phyloP scores from a whole-genome alignment of 768 basidiomycete species.

The Leccinum longicurvipes region DNA sequence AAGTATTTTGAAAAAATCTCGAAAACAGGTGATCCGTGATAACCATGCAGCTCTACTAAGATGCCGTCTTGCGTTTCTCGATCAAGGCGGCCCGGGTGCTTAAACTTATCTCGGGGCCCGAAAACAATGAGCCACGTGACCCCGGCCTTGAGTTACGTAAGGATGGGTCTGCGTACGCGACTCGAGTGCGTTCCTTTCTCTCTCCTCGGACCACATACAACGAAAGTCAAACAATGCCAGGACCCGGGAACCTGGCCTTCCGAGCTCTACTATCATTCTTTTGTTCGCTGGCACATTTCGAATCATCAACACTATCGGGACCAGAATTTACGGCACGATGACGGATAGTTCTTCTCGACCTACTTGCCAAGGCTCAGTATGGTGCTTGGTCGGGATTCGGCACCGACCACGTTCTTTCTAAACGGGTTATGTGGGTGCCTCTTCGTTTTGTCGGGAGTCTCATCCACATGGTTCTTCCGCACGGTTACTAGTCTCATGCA shows the following conservation, averaged over 20 bases:
- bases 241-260: background rate
- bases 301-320: too few species aligned
- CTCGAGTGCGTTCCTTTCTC: slow-evolving; percentile 11
- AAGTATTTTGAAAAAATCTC: background rate
- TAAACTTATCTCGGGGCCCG: too few species aligned
- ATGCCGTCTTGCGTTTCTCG: background rate
- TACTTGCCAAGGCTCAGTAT: too few species aligned
- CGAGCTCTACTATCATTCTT: background rate
- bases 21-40: background rate
- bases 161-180: background rate
- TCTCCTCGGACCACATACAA: background rate
- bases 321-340: too few species aligned
- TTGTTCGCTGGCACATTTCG: background rate
- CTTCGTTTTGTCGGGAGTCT: background rate
- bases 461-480: background rate
- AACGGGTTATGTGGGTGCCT: slow-evolving; percentile 7
- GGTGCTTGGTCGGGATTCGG: too few species aligned
- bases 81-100: background rate
- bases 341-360: too few species aligned
- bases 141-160: background rate
- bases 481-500: background rate
- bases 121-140: too few species aligned
- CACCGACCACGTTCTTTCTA: too few species aligned
- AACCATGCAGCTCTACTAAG: background rate
- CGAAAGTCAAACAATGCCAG: background rate